These are phyloP conservation scores for Globisporangium nunn DNA, from an alignment of 352 stramenopile species.

Conservation along the genomic window DNA sequence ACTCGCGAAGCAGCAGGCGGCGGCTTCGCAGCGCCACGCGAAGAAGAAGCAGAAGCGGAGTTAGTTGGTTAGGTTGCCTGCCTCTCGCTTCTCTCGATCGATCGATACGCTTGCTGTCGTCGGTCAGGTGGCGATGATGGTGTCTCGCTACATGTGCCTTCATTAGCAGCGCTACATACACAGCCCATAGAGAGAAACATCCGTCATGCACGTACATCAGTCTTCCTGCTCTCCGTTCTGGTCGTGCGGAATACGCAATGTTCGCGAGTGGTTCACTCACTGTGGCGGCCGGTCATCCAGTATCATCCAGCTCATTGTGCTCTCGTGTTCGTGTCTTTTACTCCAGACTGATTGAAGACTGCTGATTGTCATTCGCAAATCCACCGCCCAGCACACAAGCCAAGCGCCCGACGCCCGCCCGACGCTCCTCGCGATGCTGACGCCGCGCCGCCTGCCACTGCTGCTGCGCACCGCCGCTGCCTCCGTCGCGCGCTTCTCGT, in stretches of 20 bases:
- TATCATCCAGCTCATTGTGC: not conserved
- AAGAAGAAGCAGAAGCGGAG: constrained; percentile 43
- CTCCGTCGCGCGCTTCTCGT: not conserved
- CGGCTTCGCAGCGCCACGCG: constrained; percentile 17
- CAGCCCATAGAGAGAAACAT: not conserved
- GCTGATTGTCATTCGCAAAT: not conserved
- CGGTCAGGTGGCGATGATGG: too few relatives aligned
- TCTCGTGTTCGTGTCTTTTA: not conserved
- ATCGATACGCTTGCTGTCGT: too few relatives aligned
- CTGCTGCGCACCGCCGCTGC: not conserved
- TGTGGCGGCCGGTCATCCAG: not conserved
- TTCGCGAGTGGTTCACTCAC: too few relatives aligned
- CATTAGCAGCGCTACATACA: not conserved
- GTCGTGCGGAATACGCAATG: too few relatives aligned
- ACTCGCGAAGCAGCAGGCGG: constrained; percentile 39
- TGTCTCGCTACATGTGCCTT: not conserved
- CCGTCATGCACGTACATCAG: too few relatives aligned
- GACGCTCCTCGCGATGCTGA: not conserved
- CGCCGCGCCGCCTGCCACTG: not conserved
- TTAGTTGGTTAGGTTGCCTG: not conserved
- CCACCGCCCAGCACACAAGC: not conserved
- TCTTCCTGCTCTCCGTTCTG: too few relatives aligned
- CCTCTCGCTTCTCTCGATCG: not conserved
- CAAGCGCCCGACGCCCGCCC: not conserved
- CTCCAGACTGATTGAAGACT: not conserved